Base-by-base conservation (phyloP, 306 rosid genomes). In the Quercus wislizeni region DNA sequence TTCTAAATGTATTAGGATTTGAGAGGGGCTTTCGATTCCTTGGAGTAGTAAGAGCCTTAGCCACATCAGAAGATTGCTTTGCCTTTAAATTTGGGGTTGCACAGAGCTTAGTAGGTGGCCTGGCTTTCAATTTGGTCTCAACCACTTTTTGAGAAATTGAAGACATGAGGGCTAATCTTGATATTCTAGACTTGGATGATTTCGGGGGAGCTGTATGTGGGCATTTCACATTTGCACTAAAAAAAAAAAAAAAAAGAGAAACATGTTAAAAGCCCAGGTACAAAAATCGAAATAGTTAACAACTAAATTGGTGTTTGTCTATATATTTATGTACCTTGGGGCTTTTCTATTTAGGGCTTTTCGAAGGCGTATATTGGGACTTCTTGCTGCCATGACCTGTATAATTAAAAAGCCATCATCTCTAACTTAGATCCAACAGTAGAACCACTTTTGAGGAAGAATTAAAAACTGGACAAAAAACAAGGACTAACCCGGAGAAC, bases 331-430 rank as follows among this genome's bases (percentile, higher is more conserved):
- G 46, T 41, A 94, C 99, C 97, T 85, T 61, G 85, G 81, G 54
- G 75, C 85, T 83, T 75, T 89, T 77, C 75, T 81, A 33, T 64
- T 63, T 15, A 92, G 74, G 31, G 82, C 90, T 78, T 87, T 92
- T 73, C 85, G 86, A 38, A 92, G 90, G 20, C 87, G 80, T 18
- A 95, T 79, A 83, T 95, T 93, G 4, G 99, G 99, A 82, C 99
- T 95, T 79, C 99, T 93, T 2, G 99, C 96, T 9, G 98, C 98
- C 99, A 93, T 93, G 67, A 93, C 97, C 97, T 93, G 90, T 51
- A 77, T 49, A 83, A 56, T 31, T 31, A 52, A 78, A 81, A 55
- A 74, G 62, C 46, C 10, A 21, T 69, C 57, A 85, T 41, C 72
- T 68, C 49, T 12, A 79, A 41, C 51, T 55, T 33, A 38, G 25